Evolutionary conservation across 148 eudicot species (phyloP).

Genomic region (Arctostaphylos glauca): DNA sequence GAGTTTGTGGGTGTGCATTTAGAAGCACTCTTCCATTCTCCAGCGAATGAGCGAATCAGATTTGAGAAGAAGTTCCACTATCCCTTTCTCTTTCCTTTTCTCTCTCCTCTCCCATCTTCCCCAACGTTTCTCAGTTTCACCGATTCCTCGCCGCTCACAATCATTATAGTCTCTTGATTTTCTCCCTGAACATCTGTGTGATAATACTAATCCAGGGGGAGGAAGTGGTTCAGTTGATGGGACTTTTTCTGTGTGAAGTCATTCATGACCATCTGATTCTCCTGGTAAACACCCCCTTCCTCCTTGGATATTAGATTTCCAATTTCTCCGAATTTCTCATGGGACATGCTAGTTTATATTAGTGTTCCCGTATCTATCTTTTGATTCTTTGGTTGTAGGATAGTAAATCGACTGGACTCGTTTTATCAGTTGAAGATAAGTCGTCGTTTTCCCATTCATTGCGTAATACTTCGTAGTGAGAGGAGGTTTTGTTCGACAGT

Average conservation of each 20-base stretch:
- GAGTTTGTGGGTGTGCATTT: no score
- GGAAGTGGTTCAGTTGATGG: background rate
- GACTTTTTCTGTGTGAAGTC: constrained; percentile 3
- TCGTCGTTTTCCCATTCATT: background rate
- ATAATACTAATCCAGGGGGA: background rate
- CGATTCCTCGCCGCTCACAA: background rate
- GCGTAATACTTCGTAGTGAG: background rate
- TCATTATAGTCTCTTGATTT: background rate
- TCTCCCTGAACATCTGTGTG: background rate
- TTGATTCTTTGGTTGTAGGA: constrained; percentile 10
- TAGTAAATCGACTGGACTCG: background rate
- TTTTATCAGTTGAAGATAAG: background rate
- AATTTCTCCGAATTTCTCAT: background rate
- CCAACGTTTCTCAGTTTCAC: background rate
- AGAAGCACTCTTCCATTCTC: no score
- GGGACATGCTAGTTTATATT: background rate
- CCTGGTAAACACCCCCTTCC: constrained; percentile 8
- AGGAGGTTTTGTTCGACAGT: background rate
- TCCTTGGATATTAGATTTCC: background rate
- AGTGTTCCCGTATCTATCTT: background rate
- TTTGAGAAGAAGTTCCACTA: background rate
- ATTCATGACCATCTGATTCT: constrained; percentile 14
- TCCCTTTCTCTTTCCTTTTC: background rate
- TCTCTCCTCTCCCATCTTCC: background rate
- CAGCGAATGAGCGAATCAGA: background rate